Base-by-base conservation (phyloP, 257 asterid genomes). In the Solanum boliviense region DNA sequence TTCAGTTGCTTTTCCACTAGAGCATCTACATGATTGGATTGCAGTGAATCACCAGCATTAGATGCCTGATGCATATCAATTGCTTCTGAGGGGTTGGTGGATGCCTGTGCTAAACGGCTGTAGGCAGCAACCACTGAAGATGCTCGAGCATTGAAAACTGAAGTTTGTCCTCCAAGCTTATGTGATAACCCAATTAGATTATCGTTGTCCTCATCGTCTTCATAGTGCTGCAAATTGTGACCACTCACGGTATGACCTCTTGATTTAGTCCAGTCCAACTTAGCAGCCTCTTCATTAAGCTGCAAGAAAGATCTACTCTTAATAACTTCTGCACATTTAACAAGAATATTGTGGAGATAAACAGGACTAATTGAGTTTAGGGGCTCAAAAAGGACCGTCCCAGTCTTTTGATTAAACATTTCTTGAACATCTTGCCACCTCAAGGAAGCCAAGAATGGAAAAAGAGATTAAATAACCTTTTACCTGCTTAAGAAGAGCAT, bases 181-280 rank as follows among this genome's bases (percentile, higher is more conserved):
- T 90, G 92, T 7, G 96, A 86, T 86, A 91, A 79, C 86, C 89
- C 87, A 25, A 46, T 90, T 52, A 84, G 79, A 56, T 85, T 89
- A 86, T 89, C 81, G 15, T 72, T 41, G 81, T 88, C 93, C 65
- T 91, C 86, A 73, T 91, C 95, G 68, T 91, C 94, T 32, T 92
- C 98, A 89, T 90, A 75, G 31, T 89, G 87, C 44, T 86, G 85
- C 74, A 89, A 90, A 74, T 88, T 34, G 60, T 67, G 86, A 88
- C 94, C 93, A 87, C 84, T 92, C 91, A 97, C 89, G 25, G 93
- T 91, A 88, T 95, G 94, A 89, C 98, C 94, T 83, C 89, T 94
- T 88, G 98, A 91, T 89, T 93, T 95, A 84, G 98, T 93, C 98
- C 99, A 97, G 91, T 97, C 98, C 88, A 97, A 93, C 79, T 88